Evolutionary conservation across 169 alveolate species (phyloP), one percentile per base, ranked within the genome.

Genomic region (Eimeria acervulina): DNA sequence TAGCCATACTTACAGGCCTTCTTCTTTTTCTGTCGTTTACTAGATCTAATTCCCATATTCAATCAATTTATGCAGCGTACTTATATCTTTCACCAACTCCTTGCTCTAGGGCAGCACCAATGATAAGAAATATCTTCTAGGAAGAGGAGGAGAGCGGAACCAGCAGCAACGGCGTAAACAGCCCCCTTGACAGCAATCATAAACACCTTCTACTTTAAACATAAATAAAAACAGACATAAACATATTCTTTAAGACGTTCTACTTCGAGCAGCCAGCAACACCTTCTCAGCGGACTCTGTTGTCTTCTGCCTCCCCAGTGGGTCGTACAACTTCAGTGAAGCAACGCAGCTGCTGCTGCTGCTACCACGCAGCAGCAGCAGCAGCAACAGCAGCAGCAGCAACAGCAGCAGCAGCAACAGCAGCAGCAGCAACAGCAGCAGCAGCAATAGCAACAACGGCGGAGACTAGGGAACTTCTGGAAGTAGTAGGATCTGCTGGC

Each of bases 341-440:
- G 81, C 81, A 70, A 51, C 47, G 81, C 51, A 33, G 51, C 81
- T 4, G 81, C 51, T 13, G 81, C 81, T 70, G 51, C 51, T 28
- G 81, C 81, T 31, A n/a, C 81, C 4, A 36, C 81, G 47, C 40
- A 26, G 78, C 78, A 66, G 78, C 78, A 66, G 36, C 55, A 47
- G 55, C 55, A 47, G 55, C 55, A 47, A 47, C 55, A 47, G 55
- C 55, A 47, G 55, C 55, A 47, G 55, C 55, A 47, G 55, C 55
- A 47, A 47, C 55, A 47, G 55, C 55, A 47, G 55, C 55, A 47
- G 12, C 19, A 47, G 12, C 55, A 47, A 47, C 55, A 47, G 12
- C 55, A 47, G 12, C 19, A 47, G 12, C 55, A 47, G 12, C 55
- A 47, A 5, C 19, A 21, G 21, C 85, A 74, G 33, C 88, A 47